Percentiles rank a stretch among this genome's conserved stretches.
Conservation (phyloP, 371 early-diverging fungal species). For the Rhizopus microsporus region DNA sequence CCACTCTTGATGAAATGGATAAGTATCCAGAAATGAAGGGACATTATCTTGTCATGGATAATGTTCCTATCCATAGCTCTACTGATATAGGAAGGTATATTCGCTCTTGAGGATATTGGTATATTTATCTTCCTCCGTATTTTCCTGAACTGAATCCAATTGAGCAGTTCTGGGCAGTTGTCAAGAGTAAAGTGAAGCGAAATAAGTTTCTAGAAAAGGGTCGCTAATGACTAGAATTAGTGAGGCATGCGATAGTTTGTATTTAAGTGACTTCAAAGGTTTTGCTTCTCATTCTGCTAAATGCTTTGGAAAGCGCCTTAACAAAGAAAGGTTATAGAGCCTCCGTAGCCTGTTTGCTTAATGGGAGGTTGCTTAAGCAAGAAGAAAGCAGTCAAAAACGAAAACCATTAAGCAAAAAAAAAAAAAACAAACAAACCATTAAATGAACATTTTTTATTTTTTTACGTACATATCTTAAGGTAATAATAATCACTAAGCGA, state of each 20-base stretch:
- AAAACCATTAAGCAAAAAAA: slow-evolving; percentile 10
- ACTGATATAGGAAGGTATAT: slow-evolving; percentile 16
- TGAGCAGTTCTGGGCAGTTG: slow-evolving; percentile 21
- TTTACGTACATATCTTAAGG: slow-evolving; percentile 10
- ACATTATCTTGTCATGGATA: slow-evolving; percentile 16
- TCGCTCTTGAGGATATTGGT: slow-evolving; percentile 18
- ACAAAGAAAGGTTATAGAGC: slow-evolving; percentile 4
- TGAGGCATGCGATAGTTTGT: not conserved
- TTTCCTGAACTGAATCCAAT: slow-evolving; percentile 18
- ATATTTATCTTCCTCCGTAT: slow-evolving; percentile 18
- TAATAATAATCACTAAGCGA: slow-evolving; percentile 12
- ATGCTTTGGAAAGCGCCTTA: slow-evolving; percentile 3
- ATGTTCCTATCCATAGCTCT: slow-evolving; percentile 17
- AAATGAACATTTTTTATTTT: slow-evolving; percentile 3
- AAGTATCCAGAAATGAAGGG: slow-evolving; percentile 1
- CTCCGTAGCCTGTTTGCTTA: slow-evolving; percentile 3
- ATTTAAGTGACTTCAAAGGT: no score
- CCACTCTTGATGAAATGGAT: slow-evolving; percentile 8
- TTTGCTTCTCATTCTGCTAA: not conserved
- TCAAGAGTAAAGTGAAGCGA: slow-evolving; percentile 14
- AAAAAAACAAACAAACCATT: no score
- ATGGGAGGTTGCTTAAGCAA: not conserved
- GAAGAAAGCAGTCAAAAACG: slow-evolving; percentile 2
- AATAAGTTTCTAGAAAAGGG: slow-evolving; percentile 10
- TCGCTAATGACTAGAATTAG: slow-evolving; percentile 9